phyloP scores from a whole-genome alignment of 2,329 filamentous ascomycete species.

The Talaromyces funiculosus region DNA sequence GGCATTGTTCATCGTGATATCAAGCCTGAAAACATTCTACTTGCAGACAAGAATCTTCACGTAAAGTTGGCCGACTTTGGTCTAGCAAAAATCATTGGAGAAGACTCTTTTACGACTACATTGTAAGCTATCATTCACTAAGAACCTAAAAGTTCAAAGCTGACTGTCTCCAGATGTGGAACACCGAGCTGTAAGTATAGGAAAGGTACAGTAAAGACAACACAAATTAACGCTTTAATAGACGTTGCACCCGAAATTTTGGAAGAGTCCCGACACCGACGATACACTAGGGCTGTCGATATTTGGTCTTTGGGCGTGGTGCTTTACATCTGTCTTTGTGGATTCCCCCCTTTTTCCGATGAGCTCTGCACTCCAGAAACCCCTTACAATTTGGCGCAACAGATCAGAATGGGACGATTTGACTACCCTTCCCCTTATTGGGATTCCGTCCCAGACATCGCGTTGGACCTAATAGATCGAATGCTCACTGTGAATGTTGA shows the following conservation, averaged over 20 bases:
- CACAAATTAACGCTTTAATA: constrained; percentile 19
- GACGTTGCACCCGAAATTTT: constrained; percentile 94
- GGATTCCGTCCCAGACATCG: constrained; percentile 80
- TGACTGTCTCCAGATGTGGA: constrained; percentile 53
- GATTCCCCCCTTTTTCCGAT: constrained; percentile 94
- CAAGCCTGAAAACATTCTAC: constrained; percentile 91
- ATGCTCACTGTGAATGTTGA: constrained; percentile 90
- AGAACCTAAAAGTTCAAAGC: constrained; percentile 21
- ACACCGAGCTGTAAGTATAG: constrained; percentile 73
- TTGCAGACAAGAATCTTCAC: constrained; percentile 76
- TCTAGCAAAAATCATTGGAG: constrained; percentile 95
- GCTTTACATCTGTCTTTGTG: constrained; percentile 92
- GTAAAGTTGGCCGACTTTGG: constrained; percentile 96
- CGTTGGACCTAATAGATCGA: constrained; percentile 84
- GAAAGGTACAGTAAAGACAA: not conserved
- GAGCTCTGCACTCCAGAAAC: constrained; percentile 77
- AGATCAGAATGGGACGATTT: constrained; percentile 83
- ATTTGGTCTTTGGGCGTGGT: constrained; percentile 98
- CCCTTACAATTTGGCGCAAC: constrained; percentile 78
- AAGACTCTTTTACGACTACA: constrained; percentile 96
- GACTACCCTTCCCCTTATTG: constrained; percentile 97
- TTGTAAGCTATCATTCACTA: constrained; percentile 49
- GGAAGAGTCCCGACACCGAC: constrained; percentile 70
- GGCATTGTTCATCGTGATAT: constrained; percentile 97
- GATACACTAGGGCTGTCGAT: constrained; percentile 92